These are phyloP conservation scores for Colletotrichum tamarilloi DNA, from an alignment of 2,329 filamentous ascomycete genomes.

Conservation along the genomic window DNA sequence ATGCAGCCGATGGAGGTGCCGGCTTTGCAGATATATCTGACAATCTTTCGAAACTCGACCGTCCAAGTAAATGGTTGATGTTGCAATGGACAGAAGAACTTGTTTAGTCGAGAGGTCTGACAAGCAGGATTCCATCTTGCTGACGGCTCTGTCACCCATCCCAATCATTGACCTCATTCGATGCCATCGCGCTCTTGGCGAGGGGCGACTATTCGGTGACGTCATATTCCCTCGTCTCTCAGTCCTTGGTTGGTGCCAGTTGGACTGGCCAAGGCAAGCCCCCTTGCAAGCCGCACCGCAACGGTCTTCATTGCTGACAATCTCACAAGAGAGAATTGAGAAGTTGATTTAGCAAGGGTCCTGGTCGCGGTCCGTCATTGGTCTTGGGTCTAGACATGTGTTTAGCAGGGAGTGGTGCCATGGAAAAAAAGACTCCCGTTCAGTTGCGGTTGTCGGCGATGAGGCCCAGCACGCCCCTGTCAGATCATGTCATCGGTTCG, in stretches of 20 bases:
- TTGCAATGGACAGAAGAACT: neutral
- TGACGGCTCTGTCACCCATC: neutral
- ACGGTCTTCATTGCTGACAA: neutral
- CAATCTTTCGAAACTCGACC: neutral
- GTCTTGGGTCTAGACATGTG: neutral
- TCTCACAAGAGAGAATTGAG: neutral
- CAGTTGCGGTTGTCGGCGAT: neutral
- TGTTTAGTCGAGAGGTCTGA: neutral
- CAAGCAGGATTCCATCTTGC: neutral
- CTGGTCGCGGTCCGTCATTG: neutral
- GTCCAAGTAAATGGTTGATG: neutral
- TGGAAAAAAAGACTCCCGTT: neutral
- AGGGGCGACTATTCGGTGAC: slow-evolving; percentile 5
- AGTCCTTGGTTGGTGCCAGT: slow-evolving; percentile 21
- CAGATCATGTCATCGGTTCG: too few relatives aligned
- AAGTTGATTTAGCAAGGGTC: neutral
- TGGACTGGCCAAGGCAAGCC: slow-evolving; percentile 19
- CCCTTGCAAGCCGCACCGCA: slow-evolving; percentile 30
- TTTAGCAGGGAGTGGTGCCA: neutral
- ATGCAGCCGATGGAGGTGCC: slow-evolving; percentile 7
- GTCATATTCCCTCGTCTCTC: slow-evolving; percentile 6
- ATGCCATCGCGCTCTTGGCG: slow-evolving; percentile 20
- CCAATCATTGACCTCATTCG: slow-evolving; percentile 29
- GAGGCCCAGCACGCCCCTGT: neutral
- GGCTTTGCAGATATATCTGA: neutral